These are phyloP conservation scores for Colletotrichum salicis DNA, from an alignment of 2,329 filamentous ascomycete genomes.

Conservation along the genomic window DNA sequence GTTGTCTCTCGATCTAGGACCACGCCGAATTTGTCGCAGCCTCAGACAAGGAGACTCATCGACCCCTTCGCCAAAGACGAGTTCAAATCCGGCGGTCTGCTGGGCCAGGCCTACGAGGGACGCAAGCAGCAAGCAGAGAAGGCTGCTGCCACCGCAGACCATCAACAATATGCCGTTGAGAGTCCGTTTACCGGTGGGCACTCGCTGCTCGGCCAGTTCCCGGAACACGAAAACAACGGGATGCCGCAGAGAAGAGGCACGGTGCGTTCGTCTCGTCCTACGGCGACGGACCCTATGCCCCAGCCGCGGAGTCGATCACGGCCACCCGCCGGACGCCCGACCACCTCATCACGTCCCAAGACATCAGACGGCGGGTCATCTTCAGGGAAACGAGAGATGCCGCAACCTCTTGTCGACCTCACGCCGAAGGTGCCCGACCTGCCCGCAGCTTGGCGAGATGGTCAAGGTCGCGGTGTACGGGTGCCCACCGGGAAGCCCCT, in stretches of 20 bases:
- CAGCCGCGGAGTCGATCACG: slow-evolving; percentile 32
- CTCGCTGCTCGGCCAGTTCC: slow-evolving; percentile 61
- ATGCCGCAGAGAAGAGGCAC: slow-evolving; percentile 47
- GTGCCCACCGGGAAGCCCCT: slow-evolving; percentile 54
- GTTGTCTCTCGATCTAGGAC: slow-evolving; percentile 27
- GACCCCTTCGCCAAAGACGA: slow-evolving; percentile 46
- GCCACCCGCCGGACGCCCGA: slow-evolving; percentile 38
- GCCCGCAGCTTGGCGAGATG: slow-evolving; percentile 65
- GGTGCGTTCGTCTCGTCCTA: slow-evolving; percentile 47
- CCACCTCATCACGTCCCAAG: slow-evolving; percentile 39
- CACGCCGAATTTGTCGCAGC: slow-evolving; percentile 18
- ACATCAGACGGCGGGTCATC: slow-evolving; percentile 35
- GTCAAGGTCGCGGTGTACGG: slow-evolving; percentile 61
- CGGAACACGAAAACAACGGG: slow-evolving; percentile 38
- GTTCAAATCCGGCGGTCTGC: slow-evolving; percentile 63
- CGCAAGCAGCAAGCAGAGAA: slow-evolving; percentile 52
- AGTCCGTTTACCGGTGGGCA: slow-evolving; percentile 34
- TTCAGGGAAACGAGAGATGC: slow-evolving; percentile 45
- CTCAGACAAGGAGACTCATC: slow-evolving; percentile 14
- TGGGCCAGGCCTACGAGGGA: slow-evolving; percentile 61
- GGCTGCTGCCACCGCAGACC: slow-evolving; percentile 35
- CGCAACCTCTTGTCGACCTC: slow-evolving; percentile 75
- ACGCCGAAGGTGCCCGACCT: slow-evolving; percentile 72
- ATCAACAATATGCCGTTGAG: slow-evolving; percentile 14
- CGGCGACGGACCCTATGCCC: slow-evolving; percentile 28